A percentile compares a stretch with the other conserved stretches of the same genome.
These are phyloP conservation scores for Graphiopsis chlorocephala DNA, from an alignment of 2,329 filamentous ascomycete genomes.

Conservation along the genomic window DNA sequence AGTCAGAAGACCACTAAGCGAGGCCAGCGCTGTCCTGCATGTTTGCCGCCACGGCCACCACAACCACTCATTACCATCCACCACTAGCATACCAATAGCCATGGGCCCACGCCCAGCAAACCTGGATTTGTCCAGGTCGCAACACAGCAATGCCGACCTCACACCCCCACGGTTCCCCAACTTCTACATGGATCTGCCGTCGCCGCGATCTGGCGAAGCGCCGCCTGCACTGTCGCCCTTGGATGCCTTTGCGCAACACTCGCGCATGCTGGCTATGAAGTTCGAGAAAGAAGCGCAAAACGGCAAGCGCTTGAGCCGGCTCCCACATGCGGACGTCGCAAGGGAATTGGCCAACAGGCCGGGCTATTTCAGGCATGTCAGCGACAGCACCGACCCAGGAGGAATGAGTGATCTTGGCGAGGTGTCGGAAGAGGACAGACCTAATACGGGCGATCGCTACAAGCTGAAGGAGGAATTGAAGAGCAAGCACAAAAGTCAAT, in stretches of 20 bases:
- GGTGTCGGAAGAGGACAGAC: conserved; percentile 42
- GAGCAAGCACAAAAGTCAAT: conserved; percentile 35
- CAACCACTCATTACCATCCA: background rate
- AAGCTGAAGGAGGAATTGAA: conserved; percentile 33
- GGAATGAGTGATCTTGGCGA: conserved; percentile 36
- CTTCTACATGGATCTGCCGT: conserved; percentile 42
- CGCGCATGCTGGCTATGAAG: conserved; percentile 80
- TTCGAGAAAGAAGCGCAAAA: conserved; percentile 71
- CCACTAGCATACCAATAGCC: conserved; percentile 13
- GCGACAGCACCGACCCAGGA: conserved; percentile 50
- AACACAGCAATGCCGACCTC: conserved; percentile 21
- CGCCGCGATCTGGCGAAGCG: conserved; percentile 54
- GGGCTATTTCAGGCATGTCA: conserved; percentile 75
- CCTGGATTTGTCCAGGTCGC: conserved; percentile 19
- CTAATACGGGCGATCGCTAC: conserved; percentile 21
- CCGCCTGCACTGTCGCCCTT: conserved; percentile 90
- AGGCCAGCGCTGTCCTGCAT: background rate
- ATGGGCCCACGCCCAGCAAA: conserved; percentile 32
- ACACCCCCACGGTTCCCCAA: conserved; percentile 25
- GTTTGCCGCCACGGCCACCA: background rate
- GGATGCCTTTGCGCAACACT: conserved; percentile 92
- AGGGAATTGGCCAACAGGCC: conserved; percentile 76
- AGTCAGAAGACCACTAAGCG: background rate
- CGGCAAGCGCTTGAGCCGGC: conserved; percentile 76
- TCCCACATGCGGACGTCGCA: conserved; percentile 78